These are phyloP conservation scores for Huntiella abstrusa DNA, from an alignment of 2,329 filamentous ascomycete species.

Conservation along the genomic window DNA sequence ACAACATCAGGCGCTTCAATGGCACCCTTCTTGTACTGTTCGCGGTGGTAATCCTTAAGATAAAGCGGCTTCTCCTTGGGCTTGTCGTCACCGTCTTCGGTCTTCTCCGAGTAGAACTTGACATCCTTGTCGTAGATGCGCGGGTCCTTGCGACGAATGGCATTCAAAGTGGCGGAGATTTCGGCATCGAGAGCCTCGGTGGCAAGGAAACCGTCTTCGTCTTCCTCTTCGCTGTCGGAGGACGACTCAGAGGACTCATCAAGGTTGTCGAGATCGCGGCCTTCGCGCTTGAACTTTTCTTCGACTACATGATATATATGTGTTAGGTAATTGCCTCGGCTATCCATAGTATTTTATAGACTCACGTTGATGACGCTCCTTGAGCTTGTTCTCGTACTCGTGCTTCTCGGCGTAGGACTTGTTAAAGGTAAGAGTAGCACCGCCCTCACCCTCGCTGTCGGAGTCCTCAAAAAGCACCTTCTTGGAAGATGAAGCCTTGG, in stretches of 20 bases:
- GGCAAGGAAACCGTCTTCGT: constrained; percentile 73
- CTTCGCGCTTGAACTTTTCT: constrained; percentile 66
- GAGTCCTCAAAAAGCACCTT: constrained; percentile 35
- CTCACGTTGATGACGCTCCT: constrained; percentile 57
- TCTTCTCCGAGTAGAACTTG: constrained; percentile 52
- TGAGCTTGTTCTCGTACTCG: constrained; percentile 93
- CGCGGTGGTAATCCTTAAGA: constrained; percentile 76
- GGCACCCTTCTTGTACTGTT: constrained; percentile 55
- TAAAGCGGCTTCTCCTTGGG: constrained; percentile 64
- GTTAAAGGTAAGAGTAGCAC: constrained; percentile 58
- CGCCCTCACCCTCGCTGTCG: constrained; percentile 26
- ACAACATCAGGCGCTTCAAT: constrained; percentile 27
- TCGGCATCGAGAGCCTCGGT: constrained; percentile 73
- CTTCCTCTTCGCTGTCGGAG: constrained; percentile 64
- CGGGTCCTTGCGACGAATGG: constrained; percentile 80
- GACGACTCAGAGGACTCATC: constrained; percentile 41
- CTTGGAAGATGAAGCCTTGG: constrained; percentile 19
- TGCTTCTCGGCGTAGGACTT: constrained; percentile 75
- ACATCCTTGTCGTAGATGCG: constrained; percentile 65
- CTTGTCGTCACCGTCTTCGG: constrained; percentile 30
- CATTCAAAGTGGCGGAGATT: constrained; percentile 70
- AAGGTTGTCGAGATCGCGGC: constrained; percentile 21
- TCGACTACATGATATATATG: constrained; percentile 42
- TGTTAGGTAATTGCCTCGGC: not conserved
- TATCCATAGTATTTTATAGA: constrained; percentile 11